These are phyloP conservation scores for Apiospora aurea DNA, from an alignment of 2,329 filamentous ascomycete genomes.

Conservation along the genomic window DNA sequence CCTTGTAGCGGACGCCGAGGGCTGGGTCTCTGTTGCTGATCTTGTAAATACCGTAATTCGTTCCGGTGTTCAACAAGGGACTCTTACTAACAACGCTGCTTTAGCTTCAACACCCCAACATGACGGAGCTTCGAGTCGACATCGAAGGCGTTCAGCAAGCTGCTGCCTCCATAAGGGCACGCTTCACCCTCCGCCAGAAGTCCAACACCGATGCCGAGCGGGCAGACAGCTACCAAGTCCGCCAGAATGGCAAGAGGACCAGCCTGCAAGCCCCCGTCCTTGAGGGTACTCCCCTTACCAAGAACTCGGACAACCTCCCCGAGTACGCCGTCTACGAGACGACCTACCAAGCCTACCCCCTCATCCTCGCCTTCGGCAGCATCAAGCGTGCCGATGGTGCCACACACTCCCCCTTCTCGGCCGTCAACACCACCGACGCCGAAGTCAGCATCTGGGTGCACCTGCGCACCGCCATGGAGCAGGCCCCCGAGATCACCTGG, in stretches of 20 bases:
- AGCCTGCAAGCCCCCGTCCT: conserved; percentile 36
- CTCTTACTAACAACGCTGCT: conserved; percentile 23
- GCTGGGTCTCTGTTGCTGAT: conserved; percentile 49
- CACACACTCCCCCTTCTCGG: conserved; percentile 40
- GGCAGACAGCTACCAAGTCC: conserved; percentile 45
- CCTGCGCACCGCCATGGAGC: conserved; percentile 44
- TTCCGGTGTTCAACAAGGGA: not conserved
- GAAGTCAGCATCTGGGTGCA: conserved; percentile 53
- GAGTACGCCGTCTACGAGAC: conserved; percentile 53
- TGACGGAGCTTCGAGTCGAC: conserved; percentile 44
- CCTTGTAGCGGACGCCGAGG: conserved; percentile 47
- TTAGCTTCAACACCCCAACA: conserved; percentile 46
- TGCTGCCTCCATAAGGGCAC: conserved; percentile 46
- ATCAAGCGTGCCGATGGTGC: conserved; percentile 52
- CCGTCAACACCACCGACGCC: conserved; percentile 44
- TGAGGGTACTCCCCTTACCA: conserved; percentile 42
- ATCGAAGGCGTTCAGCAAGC: conserved; percentile 46
- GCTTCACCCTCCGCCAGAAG: conserved; percentile 43
- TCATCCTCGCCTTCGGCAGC: conserved; percentile 48
- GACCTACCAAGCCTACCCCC: conserved; percentile 52
- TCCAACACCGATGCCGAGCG: conserved; percentile 35
- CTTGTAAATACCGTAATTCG: conserved; percentile 42
- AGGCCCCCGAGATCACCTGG: conserved; percentile 45
- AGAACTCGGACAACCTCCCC: conserved; percentile 45
- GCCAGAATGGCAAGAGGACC: conserved; percentile 41